Percentiles rank a stretch among this genome's conserved stretches.
Conservation (phyloP, 2,329 filamentous ascomycete species). For the Xylariaceae sp. region DNA sequence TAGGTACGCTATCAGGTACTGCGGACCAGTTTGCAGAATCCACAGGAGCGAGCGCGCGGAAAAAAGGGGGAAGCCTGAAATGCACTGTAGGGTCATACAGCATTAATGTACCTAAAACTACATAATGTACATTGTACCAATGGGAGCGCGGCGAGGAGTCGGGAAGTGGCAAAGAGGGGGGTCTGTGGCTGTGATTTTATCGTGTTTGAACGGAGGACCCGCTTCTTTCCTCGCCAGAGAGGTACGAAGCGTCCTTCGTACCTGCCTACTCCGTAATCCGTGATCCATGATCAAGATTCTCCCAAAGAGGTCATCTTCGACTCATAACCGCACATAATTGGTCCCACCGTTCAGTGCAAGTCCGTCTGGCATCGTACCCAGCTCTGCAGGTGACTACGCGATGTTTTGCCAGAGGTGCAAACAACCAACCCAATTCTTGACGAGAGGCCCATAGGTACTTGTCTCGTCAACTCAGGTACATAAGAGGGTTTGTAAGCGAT, state of each 20-base stretch:
- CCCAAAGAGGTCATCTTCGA: slow-evolving; percentile 10
- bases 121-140: neutral
- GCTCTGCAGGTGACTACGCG: neutral
- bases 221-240: neutral
- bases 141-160: neutral
- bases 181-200: slow-evolving; percentile 19
- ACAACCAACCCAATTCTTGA: too few relatives aligned
- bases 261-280: neutral
- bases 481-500: too few relatives aligned
- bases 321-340: slow-evolving; percentile 11
- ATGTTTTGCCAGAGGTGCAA: too few relatives aligned
- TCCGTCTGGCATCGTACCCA: neutral
- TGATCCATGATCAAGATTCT: neutral
- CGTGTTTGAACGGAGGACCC: slow-evolving; percentile 15
- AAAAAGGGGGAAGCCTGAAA: slow-evolving; percentile 16
- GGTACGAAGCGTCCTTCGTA: neutral
- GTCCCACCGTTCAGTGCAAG: neutral
- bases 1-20: neutral
- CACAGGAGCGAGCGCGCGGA: neutral
- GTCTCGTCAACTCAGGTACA: too few relatives aligned
- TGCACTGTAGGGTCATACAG: neutral
- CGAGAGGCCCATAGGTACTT: too few relatives aligned
- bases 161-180: slow-evolving; percentile 17
- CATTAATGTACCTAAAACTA: neutral
- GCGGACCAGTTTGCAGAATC: neutral